Evolutionary conservation across 2,329 filamentous ascomycete species (phyloP), one percentile per base, ranked within the genome.

Genomic region (Endocalyx cinctus): DNA sequence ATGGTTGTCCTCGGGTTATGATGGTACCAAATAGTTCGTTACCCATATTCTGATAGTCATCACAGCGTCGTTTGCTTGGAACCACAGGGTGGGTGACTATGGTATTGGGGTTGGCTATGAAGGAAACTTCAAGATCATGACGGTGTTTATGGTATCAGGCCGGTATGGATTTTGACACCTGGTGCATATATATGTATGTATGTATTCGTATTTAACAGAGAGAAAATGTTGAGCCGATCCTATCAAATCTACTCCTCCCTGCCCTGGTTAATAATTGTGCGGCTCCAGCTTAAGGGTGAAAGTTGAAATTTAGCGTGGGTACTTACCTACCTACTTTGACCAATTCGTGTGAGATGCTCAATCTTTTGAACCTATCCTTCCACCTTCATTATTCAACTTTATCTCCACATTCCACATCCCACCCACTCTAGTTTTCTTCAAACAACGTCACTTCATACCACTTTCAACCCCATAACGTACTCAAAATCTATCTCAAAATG

Each of bases 401-500:
- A 46, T 45, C 50, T 54, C 51, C 47, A 47, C 43, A 41, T 46
- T 50, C 47, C 41, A 45, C 33, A 42, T 36, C 31, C 43, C 37
- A 34, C 38, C 40, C 44, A 43, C 40, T 42, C 42, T 38, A 41
- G 37, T 29, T 27, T 32, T 17, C 33, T 18, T 26, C 23, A 31
- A 37, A 29, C 17, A 27, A 29, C 34, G 20, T 34, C 37, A 40
- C 38, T 35, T 38, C 43, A 39, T 23, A 8, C 37, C 27, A 33
- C 25, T 36, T 32, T 38, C 23, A 23, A 23, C 20, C 20, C 20
- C 20, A 27, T 27, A 31, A 17, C 16, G 17, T 19, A 13, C 20
- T 14, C 35, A 31, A 17, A 37, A 29, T 27, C 29, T 20, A 15
- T 10, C 34, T 29, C 44, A 51, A 67, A 56, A 78, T 78, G 74